phyloP scores from a whole-genome alignment of 768 basidiomycete genomes.

The Chalciporus chontae region DNA sequence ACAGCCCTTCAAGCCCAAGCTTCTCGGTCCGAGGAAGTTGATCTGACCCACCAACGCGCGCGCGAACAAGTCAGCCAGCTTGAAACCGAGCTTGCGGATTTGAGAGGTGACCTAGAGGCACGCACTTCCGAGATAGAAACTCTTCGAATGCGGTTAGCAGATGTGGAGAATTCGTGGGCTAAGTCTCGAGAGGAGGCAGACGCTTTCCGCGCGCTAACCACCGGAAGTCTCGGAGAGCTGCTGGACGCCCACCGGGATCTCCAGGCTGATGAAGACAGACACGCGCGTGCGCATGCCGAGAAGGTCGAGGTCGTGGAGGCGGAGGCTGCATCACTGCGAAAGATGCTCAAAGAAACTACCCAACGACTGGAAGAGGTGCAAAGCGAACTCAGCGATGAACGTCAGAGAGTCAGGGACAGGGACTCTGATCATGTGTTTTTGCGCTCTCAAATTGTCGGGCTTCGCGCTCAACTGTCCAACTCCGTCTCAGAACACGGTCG shows the following conservation, averaged over 20 bases:
- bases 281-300: conserved; percentile 73
- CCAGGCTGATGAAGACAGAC: conserved; percentile 77
- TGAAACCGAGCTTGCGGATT: conserved; percentile 74
- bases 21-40: conserved; percentile 74
- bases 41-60: conserved; percentile 66
- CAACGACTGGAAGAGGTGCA: conserved; percentile 70
- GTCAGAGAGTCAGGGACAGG: conserved; percentile 56
- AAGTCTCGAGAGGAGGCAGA: conserved; percentile 94
- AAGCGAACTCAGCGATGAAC: conserved; percentile 62
- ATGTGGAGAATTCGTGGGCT: conserved; percentile 88
- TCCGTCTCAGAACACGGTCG: conserved; percentile 67
- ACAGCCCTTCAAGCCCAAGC: conserved; percentile 73
- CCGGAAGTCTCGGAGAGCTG: conserved; percentile 79
- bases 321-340: conserved; percentile 71
- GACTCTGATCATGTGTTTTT: conserved; percentile 63
- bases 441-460: conserved; percentile 67
- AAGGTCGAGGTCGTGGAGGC: conserved; percentile 77
- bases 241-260: conserved; percentile 86
- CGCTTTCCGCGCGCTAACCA: conserved; percentile 81
- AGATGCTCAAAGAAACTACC: conserved; percentile 75
- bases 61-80: conserved; percentile 66
- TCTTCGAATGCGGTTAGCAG: conserved; percentile 59
- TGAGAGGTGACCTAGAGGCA: conserved; percentile 78
- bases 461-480: conserved; percentile 70
- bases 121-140: conserved; percentile 71